These are phyloP conservation scores for Penicillium sp. DNA, from an alignment of 2,329 filamentous ascomycete species.

Conservation along the genomic window DNA sequence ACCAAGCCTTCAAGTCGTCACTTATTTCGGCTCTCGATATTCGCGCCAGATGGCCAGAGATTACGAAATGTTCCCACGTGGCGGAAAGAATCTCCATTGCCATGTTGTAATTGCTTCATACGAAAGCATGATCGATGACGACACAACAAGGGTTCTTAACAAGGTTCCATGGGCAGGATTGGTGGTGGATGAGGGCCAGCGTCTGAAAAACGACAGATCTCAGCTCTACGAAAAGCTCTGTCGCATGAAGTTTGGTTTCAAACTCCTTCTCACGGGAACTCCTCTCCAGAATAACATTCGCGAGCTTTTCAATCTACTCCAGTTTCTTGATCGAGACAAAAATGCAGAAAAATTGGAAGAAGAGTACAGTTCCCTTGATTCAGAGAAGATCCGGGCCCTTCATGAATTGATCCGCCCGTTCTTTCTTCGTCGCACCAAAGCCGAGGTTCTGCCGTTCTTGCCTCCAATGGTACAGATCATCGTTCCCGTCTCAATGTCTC, in stretches of 20 bases:
- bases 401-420: constrained; percentile 77
- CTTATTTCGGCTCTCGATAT: constrained; percentile 77
- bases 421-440: constrained; percentile 77
- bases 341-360: constrained; percentile 72
- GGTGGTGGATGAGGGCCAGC: constrained; percentile 91
- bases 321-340: constrained; percentile 76
- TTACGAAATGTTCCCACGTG: constrained; percentile 76
- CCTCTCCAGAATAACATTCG: constrained; percentile 82
- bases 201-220: constrained; percentile 89
- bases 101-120: constrained; percentile 96
- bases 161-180: constrained; percentile 79
- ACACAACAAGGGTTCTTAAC: constrained; percentile 64
- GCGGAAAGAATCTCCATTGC: constrained; percentile 67
- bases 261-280: constrained; percentile 81
- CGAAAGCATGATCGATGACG: constrained; percentile 76
- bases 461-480: constrained; percentile 95
- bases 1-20: constrained; percentile 80
- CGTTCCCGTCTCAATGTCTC: constrained; percentile 89
- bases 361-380: constrained; percentile 73
- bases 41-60: constrained; percentile 74
- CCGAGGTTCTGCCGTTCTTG: constrained; percentile 83
- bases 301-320: constrained; percentile 93
- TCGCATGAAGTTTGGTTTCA: constrained; percentile 74
- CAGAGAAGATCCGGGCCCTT: constrained; percentile 75
- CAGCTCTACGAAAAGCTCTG: constrained; percentile 73